Base-by-base conservation (phyloP, 2,329 filamentous ascomycete species). In the Diaporthe helianthi region DNA sequence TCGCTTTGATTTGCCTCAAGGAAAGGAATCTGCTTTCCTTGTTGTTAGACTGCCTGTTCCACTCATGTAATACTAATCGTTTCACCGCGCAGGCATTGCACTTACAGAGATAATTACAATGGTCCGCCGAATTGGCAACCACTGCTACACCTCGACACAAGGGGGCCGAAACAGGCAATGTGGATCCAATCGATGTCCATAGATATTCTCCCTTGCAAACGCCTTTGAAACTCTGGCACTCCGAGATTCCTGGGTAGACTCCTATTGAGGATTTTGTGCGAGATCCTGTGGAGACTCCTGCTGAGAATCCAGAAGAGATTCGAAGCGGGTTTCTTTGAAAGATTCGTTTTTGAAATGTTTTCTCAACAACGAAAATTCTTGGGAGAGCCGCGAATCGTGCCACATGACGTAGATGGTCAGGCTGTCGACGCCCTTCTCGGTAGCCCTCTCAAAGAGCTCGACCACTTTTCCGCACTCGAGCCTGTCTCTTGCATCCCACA, bases 371-470 rank as follows among this genome's bases (percentile, higher is more conserved):
- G 61, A 65, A 5, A 52, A 3, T 3, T n/a, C 24, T 22, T 29
- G 61, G 29, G 22, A 41, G 22, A 65, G 17, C 2, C 47, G 41
- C 5, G 33, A 26, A 17, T 36, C 10, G 9, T 29, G 41, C 61
- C 61, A 65, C 22, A 26, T 47, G 15, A 65, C 33, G 12, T 52
- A 36, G 15, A 65, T 41, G 22, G 10, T 9, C 31, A 65, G 7
- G 9, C 24, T n/a, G 3, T 38, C 47, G 9, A 51, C 22, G 9
- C 71, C 68, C 60, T 67, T 70, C 54, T 41, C 64, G 22, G 74
- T 73, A 5, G 74, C 74, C 55, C 72, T 63, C 19, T 54, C 64
- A 19, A 76, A 71, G 13, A 67, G 26, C 19, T 71, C 54, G 3
- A 75, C 69, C 38, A 75, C 54, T 6, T 41, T 47, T 19, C 10